Evolutionary conservation across 495 filamentous ascomycete genomes (phyloP), one percentile per base, ranked within the genome.

Genomic region (Penicillium canariense): DNA sequence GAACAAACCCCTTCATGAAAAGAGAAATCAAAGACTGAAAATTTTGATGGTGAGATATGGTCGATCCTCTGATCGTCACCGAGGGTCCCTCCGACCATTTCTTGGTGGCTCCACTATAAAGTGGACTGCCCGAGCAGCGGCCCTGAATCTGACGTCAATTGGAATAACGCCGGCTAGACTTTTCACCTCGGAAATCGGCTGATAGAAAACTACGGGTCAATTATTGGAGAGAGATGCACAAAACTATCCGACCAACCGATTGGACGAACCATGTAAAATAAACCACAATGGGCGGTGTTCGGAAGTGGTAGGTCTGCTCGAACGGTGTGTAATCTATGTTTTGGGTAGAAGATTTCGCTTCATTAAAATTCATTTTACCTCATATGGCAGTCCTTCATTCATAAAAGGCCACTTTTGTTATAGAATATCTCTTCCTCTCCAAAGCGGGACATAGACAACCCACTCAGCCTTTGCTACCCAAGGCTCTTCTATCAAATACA

Each of bases 31-130:
- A 6, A 30, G 25, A 6, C 45, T 48, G 45, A 35, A 35, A 48
- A 48, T 48, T 48, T 32, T 20, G 45, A 30, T 35, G 25, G 2
- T 23, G 28, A 6, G 45, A 44, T 44, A 26, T n/a, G n/a, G n/a
- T n/a, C 5, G 38, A 42, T 23, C 38, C 38, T 34, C 28, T 26
- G 45, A 7, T 48, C 15, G 28, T 35, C 45, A 17, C 28, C 45
- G 45, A 27, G 5, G n/a, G 18, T n/a, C 30, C 17, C 9, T 11
- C 17, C 28, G 45, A 11, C 44, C 45, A 27, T 22, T 48, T 23
- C 27, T 42, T 42, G 38, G 45, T n/a, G 45, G 28, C 11, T 35
- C 45, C 28, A 35, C 28, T 48, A 42, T 42, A 42, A 42, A 42
- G 38, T 42, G 38, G 38, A 23, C 10, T 42, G 38, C 17, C 18